phyloP scores from a whole-genome alignment of 495 filamentous ascomycete genomes.

The Coniosporium apollinis region DNA sequence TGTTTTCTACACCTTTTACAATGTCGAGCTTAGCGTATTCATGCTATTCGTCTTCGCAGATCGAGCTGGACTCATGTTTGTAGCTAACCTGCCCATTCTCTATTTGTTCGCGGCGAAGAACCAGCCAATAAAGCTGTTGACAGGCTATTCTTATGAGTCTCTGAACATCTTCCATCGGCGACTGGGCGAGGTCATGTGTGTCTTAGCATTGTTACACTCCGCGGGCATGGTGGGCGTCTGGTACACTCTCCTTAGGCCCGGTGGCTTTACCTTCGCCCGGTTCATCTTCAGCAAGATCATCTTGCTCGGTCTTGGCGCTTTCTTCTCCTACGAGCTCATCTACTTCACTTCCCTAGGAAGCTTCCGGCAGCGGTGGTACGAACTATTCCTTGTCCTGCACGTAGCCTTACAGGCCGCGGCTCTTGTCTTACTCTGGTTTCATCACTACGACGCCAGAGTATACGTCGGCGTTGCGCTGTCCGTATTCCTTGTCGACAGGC shows the following conservation, averaged over 20 bases:
- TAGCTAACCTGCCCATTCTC: conserved; percentile 41
- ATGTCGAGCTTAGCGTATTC: conserved; percentile 25
- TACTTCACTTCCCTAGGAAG: conserved; percentile 34
- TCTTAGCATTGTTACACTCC: conserved; percentile 28
- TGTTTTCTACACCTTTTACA: conserved; percentile 36
- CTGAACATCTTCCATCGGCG: conserved; percentile 45
- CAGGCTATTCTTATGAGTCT: conserved; percentile 45
- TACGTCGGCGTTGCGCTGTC: conserved; percentile 28
- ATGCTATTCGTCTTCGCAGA: conserved; percentile 40
- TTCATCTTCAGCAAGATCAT: conserved; percentile 25
- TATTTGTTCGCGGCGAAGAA: conserved; percentile 49
- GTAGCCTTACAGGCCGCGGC: conserved; percentile 34
- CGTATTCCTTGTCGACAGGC: conserved; percentile 41
- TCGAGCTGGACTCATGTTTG: conserved; percentile 33
- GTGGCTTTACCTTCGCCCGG: conserved; percentile 23
- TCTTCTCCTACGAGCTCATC: conserved; percentile 32
- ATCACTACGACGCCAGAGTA: conserved; percentile 23
- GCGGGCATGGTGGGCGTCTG: conserved; percentile 31
- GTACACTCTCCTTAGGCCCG: conserved; percentile 26
- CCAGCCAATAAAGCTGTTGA: conserved; percentile 38
- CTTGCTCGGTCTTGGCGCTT: conserved; percentile 30
- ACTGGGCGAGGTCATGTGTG: conserved; percentile 31
- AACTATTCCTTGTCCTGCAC: conserved; percentile 41
- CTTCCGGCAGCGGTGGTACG: conserved; percentile 36
- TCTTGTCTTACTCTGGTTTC: conserved; percentile 37